These are phyloP conservation scores for Arachnomyces sp. DNA, from an alignment of 2,329 filamentous ascomycete species.

Conservation along the genomic window DNA sequence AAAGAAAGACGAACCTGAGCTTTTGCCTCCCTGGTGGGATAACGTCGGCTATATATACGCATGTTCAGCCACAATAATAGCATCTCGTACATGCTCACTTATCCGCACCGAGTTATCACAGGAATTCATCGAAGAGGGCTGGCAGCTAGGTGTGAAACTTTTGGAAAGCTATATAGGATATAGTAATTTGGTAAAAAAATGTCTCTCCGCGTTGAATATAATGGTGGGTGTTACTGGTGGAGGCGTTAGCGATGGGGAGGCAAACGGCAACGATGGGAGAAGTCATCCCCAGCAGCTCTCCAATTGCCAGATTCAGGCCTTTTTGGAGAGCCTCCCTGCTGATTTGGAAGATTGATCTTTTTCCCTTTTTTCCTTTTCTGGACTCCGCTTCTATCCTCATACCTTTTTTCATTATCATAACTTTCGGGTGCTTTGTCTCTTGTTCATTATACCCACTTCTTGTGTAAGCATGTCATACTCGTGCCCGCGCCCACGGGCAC, in stretches of 20 bases:
- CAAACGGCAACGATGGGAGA: no score
- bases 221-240: conserved; percentile 1
- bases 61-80: conserved; percentile 11
- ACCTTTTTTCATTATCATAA: no score
- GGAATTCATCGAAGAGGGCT: conserved; percentile 5
- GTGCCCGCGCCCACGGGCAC: no score
- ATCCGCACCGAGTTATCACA: conserved; percentile 1
- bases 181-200: conserved; percentile 4
- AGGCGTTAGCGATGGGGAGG: neutral
- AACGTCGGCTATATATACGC: conserved; percentile 10
- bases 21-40: conserved; percentile 13
- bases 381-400: no score
- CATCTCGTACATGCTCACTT: conserved; percentile 9
- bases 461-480: no score
- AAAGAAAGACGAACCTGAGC: conserved; percentile 2
- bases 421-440: no score
- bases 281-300: no score
- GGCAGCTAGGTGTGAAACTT: conserved; percentile 5
- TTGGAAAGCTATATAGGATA: conserved; percentile 7
- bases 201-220: conserved; percentile 6
- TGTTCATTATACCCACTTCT: no score
- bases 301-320: neutral
- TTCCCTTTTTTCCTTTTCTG: neutral
- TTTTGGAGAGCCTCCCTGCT: conserved; percentile 11
- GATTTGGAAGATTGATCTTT: conserved; percentile 5